These are phyloP conservation scores for Vinca minor DNA, from an alignment of 257 asterid genomes.

Conservation along the genomic window DNA sequence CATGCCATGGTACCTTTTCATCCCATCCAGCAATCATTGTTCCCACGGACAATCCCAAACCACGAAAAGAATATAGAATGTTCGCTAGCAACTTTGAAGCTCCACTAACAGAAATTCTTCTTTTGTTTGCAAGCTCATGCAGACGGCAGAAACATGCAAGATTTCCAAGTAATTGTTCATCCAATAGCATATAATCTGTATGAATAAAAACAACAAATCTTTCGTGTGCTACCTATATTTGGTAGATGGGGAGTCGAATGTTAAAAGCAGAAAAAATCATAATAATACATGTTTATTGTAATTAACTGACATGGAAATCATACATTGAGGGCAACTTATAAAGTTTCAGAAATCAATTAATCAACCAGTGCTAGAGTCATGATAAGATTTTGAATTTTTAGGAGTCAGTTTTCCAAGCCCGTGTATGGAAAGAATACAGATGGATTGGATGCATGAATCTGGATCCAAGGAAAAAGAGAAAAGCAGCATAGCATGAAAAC, in stretches of 20 bases:
- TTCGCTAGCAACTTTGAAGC: slow-evolving; percentile 89
- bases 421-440: no score
- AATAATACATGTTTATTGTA: not conserved
- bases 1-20: slow-evolving; percentile 54
- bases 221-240: not conserved
- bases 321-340: not conserved
- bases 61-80: slow-evolving; percentile 82
- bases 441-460: no score
- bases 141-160: slow-evolving; percentile 47
- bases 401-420: no score
- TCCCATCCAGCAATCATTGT: slow-evolving; percentile 99
- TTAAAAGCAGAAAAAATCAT: not conserved
- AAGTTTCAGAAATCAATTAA: no score
- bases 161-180: not conserved
- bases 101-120: slow-evolving; percentile 89
- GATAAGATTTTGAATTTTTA: no score
- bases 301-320: not conserved
- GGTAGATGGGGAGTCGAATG: not conserved
- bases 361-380: no score
- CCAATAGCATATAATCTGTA: not conserved
- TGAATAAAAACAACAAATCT: not conserved
- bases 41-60: slow-evolving; percentile 94
- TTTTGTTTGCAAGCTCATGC: slow-evolving; percentile 90
- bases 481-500: no score
- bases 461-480: no score